phyloP scores from a whole-genome alignment of 352 stramenopile genomes.

The Pythium myriotylum region DNA sequence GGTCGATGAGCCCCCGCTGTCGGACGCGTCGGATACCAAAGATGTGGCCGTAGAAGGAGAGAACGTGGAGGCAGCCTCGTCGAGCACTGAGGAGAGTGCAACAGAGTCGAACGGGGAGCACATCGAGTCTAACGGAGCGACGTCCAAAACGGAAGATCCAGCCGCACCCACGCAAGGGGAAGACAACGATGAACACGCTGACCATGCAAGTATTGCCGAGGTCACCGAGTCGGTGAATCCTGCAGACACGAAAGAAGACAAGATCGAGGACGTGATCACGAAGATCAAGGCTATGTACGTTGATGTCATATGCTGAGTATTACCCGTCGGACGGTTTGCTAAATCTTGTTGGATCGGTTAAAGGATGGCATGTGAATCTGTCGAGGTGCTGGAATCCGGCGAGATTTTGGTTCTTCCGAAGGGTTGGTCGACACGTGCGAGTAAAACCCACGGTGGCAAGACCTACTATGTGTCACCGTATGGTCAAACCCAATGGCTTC shows the following conservation, averaged over 20 bases:
- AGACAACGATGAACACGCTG: conserved; percentile 21
- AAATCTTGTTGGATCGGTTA: background rate
- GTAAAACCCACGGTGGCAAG: conserved; percentile 83
- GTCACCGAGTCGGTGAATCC: conserved; percentile 32
- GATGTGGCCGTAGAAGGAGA: background rate
- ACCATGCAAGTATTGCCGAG: conserved; percentile 55
- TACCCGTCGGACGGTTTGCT: background rate
- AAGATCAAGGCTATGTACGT: conserved; percentile 65
- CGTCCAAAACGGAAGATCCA: background rate
- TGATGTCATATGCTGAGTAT: background rate
- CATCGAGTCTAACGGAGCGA: background rate
- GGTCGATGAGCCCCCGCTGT: background rate
- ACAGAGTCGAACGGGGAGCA: conserved; percentile 3
- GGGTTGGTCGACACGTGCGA: conserved; percentile 78
- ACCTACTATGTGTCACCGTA: conserved; percentile 88
- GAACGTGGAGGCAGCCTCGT: background rate
- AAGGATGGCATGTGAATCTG: conserved; percentile 59
- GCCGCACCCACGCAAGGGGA: background rate
- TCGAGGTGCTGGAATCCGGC: conserved; percentile 64
- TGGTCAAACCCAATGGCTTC: conserved; percentile 83
- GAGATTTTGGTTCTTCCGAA: conserved; percentile 79
- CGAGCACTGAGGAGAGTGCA: background rate
- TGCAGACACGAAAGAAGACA: conserved; percentile 51
- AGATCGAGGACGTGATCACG: conserved; percentile 59
- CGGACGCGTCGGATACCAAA: background rate